These are phyloP conservation scores for Simplicillium sp. DNA, from an alignment of 2,329 filamentous ascomycete genomes.

Conservation along the genomic window DNA sequence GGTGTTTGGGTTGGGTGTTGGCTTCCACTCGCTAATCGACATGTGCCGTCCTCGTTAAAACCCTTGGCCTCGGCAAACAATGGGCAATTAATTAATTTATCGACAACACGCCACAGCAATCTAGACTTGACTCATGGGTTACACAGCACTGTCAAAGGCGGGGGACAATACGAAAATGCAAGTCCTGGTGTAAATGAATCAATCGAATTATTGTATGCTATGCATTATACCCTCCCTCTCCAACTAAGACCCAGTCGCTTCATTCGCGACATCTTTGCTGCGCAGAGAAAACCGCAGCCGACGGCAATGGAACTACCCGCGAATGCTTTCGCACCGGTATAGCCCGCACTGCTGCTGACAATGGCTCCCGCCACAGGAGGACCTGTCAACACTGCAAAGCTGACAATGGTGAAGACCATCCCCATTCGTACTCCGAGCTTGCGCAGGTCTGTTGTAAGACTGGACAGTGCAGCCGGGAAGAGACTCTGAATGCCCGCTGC, in stretches of 20 bases:
- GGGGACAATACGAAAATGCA: not conserved
- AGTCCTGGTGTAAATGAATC: not conserved
- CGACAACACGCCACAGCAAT: too few relatives aligned
- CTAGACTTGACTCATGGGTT: too few relatives aligned
- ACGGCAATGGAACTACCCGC: constrained; percentile 30
- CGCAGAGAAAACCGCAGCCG: constrained; percentile 27
- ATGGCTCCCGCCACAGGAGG: constrained; percentile 42
- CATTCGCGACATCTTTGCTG: constrained; percentile 28
- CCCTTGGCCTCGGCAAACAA: too few relatives aligned
- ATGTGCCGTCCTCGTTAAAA: too few relatives aligned
- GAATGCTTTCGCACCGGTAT: constrained; percentile 39
- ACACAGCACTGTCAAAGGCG: not conserved
- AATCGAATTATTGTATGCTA: not conserved
- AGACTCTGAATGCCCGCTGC: constrained; percentile 54
- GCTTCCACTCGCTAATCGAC: too few relatives aligned
- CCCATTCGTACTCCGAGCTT: constrained; percentile 47
- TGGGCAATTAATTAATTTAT: too few relatives aligned
- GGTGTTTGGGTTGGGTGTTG: too few relatives aligned
- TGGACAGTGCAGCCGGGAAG: constrained; percentile 50
- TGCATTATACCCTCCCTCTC: constrained; percentile 23
- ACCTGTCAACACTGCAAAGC: constrained; percentile 42
- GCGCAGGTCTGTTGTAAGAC: constrained; percentile 39
- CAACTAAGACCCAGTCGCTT: constrained; percentile 26
- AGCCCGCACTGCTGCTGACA: constrained; percentile 29
- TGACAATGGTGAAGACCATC: constrained; percentile 48